phyloP scores from a whole-genome alignment of 1,284 basidiomycete genomes.

The Phellopilus nigrolimitatus region DNA sequence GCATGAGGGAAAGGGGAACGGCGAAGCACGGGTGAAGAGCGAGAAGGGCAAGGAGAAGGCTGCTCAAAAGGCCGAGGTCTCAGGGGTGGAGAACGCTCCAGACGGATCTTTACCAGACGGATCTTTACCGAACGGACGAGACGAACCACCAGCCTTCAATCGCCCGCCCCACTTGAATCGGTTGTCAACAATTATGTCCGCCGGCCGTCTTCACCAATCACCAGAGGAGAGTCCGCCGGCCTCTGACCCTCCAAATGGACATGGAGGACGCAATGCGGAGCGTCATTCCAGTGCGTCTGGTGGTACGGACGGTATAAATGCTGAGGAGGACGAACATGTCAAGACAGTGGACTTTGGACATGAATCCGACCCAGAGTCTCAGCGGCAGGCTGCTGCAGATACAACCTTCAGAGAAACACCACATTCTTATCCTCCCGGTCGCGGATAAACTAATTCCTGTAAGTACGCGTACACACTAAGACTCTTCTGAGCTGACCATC shows the following conservation, averaged over 20 bases:
- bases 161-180: constrained; percentile 3
- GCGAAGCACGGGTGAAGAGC: constrained; percentile 11
- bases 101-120: too few species aligned
- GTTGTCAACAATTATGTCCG: constrained; percentile 16
- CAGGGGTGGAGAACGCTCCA: neutral
- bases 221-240: neutral
- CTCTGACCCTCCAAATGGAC: neutral
- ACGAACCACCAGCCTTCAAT: neutral
- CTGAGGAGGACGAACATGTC: too few species aligned
- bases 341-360: neutral
- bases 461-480: too few species aligned
- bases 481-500: too few species aligned
- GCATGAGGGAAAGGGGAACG: constrained; percentile 12
- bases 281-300: neutral
- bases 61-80: neutral
- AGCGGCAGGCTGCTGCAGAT: neutral
- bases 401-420: constrained; percentile 6
- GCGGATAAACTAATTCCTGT: too few species aligned
- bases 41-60: constrained; percentile 13
- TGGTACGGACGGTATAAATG: too few species aligned
- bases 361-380: neutral
- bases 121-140: neutral
- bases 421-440: neutral
- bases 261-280: neutral
- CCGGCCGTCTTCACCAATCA: neutral